Percentiles rank a stretch among this genome's conserved stretches.
These are phyloP conservation scores for Boletus speciosus DNA, from an alignment of 768 basidiomycete genomes.

Conservation along the genomic window DNA sequence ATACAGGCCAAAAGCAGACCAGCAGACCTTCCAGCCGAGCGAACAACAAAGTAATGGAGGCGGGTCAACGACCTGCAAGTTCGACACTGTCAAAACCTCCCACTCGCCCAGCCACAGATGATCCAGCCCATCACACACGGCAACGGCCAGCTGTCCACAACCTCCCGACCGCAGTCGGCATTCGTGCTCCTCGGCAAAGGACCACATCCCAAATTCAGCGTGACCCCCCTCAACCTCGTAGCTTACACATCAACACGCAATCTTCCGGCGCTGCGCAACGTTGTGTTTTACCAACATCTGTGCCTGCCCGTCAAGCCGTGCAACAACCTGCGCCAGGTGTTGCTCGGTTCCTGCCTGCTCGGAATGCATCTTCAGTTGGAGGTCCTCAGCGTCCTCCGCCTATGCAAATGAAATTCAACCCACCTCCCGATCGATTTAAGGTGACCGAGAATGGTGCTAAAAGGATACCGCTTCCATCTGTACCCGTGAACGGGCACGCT, in stretches of 20 bases:
- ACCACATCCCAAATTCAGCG: constrained; percentile 19
- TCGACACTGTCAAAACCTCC: constrained; percentile 11
- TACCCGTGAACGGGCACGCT: not conserved
- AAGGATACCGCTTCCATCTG: constrained; percentile 30
- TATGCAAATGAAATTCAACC: constrained; percentile 20
- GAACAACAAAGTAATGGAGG: constrained; percentile 13
- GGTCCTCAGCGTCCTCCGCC: constrained; percentile 28
- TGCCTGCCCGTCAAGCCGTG: constrained; percentile 4
- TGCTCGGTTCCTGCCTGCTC: constrained; percentile 1
- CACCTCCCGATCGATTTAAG: constrained; percentile 23
- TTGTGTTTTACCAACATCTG: constrained; percentile 12
- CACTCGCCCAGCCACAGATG: constrained; percentile 2
- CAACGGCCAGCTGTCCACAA: constrained; percentile 7
- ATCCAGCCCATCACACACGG: not conserved
- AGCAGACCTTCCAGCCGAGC: constrained; percentile 25
- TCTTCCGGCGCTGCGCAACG: constrained; percentile 20
- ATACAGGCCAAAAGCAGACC: constrained; percentile 13
- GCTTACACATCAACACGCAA: constrained; percentile 14
- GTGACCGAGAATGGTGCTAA: constrained; percentile 30
- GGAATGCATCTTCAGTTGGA: constrained; percentile 3
- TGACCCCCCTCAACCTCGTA: constrained; percentile 12
- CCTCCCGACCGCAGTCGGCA: not conserved
- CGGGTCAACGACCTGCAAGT: constrained; percentile 7
- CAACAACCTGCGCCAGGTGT: constrained; percentile 5
- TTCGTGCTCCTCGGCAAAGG: constrained; percentile 16